phyloP scores from a whole-genome alignment of 768 basidiomycete genomes.

The Collybia sp. region DNA sequence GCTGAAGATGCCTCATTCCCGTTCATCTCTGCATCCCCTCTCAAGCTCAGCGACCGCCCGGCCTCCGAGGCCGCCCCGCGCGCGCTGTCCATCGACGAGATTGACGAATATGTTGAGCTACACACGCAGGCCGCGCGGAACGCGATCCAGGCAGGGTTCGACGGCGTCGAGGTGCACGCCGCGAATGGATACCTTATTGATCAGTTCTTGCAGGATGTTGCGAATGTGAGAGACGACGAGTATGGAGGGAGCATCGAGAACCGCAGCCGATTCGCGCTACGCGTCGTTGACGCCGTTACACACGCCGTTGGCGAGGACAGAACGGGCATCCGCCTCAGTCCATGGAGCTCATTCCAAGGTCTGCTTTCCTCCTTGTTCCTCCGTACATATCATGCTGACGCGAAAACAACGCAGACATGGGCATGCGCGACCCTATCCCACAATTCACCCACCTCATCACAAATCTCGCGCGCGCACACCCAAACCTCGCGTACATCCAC shows the following conservation, averaged over 20 bases:
- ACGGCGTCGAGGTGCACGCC: slow-evolving; percentile 34
- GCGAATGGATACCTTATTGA: slow-evolving; percentile 35
- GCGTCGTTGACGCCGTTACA: slow-evolving; percentile 39
- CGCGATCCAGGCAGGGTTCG: slow-evolving; percentile 48
- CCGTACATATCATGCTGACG: background rate
- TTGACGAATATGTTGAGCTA: slow-evolving; percentile 31
- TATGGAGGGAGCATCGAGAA: slow-evolving; percentile 55
- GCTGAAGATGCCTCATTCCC: slow-evolving; percentile 11
- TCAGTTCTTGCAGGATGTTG: slow-evolving; percentile 39
- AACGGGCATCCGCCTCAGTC: slow-evolving; percentile 38
- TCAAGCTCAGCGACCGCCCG: slow-evolving; percentile 6
- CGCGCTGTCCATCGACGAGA: slow-evolving; percentile 33
- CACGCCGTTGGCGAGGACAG: slow-evolving; percentile 38
- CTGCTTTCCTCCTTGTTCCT: background rate
- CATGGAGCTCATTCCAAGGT: slow-evolving; percentile 32
- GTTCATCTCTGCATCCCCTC: slow-evolving; percentile 17
- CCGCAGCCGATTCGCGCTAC: slow-evolving; percentile 41
- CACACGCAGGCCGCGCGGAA: slow-evolving; percentile 41
- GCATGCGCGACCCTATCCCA: slow-evolving; percentile 26
- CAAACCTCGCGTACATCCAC: slow-evolving; percentile 38
- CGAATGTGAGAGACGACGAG: slow-evolving; percentile 47
- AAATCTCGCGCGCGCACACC: slow-evolving; percentile 18
- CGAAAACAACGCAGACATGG: slow-evolving; percentile 30
- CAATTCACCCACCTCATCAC: slow-evolving; percentile 28
- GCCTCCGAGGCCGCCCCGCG: slow-evolving; percentile 15